phyloP scores from a whole-genome alignment of 2,329 filamentous ascomycete genomes.

The Plectosphaerella cucumerina region DNA sequence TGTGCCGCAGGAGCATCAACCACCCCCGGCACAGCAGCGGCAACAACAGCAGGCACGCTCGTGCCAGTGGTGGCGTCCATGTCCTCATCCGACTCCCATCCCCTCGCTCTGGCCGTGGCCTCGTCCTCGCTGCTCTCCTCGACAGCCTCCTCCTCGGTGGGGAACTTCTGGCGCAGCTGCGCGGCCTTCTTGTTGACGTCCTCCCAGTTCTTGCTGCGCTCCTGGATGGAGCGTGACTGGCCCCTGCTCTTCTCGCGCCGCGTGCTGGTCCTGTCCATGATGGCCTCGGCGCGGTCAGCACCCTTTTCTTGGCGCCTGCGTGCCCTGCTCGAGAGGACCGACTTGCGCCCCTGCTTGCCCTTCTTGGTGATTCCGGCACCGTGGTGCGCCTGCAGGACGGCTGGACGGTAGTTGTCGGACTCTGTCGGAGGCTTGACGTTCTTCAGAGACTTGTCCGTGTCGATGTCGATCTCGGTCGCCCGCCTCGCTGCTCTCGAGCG shows the following conservation, averaged over 20 bases:
- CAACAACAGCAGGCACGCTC: not conserved
- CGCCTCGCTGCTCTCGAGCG: constrained; percentile 74
- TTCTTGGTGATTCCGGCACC: constrained; percentile 66
- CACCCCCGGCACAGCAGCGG: too few relatives aligned
- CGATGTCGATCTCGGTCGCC: constrained; percentile 64
- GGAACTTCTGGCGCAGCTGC: constrained; percentile 5
- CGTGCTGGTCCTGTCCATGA: constrained; percentile 53
- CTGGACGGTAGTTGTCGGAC: constrained; percentile 48
- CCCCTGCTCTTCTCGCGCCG: constrained; percentile 54
- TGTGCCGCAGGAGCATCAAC: not conserved
- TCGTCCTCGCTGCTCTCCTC: constrained; percentile 13
- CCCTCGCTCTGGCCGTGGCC: constrained; percentile 12
- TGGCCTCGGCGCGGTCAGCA: constrained; percentile 54
- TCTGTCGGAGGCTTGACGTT: constrained; percentile 47
- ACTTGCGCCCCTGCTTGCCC: constrained; percentile 50
- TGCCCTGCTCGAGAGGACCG: constrained; percentile 50
- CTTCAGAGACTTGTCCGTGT: constrained; percentile 69
- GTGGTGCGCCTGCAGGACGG: constrained; percentile 66
- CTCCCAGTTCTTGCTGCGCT: constrained; percentile 52
- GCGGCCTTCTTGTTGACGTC: constrained; percentile 44
- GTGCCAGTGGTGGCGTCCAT: constrained; percentile 22
- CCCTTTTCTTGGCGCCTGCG: constrained; percentile 52
- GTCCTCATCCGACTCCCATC: constrained; percentile 29
- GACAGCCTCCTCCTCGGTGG: constrained; percentile 17
- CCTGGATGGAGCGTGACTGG: constrained; percentile 41